Evolutionary conservation across 2,329 filamentous ascomycete species (phyloP).

Genomic region (Pleoardoris graminearum): DNA sequence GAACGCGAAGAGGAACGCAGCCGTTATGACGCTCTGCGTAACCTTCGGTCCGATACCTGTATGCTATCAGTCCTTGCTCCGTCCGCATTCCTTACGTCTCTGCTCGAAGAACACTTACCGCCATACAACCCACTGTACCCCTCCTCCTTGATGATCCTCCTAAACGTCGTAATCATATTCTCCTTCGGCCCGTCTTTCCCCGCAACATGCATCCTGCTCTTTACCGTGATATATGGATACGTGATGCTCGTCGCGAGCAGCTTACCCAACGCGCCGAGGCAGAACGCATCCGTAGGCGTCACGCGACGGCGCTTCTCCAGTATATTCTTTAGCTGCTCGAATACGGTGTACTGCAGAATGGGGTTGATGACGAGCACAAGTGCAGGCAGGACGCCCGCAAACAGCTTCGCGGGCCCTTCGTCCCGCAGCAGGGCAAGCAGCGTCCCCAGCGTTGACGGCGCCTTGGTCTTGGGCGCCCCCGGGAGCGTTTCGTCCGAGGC

Average conservation of each 20-base stretch:
- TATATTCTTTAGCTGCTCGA: constrained; percentile 94
- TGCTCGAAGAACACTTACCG: constrained; percentile 59
- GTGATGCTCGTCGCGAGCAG: constrained; percentile 91
- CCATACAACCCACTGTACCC: constrained; percentile 93
- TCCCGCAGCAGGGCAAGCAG: constrained; percentile 77
- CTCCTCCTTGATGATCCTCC: constrained; percentile 80
- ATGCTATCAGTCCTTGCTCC: constrained; percentile 11
- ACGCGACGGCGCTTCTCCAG: constrained; percentile 77
- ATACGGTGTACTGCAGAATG: constrained; percentile 97
- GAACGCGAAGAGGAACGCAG: constrained; percentile 95
- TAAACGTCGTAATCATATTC: constrained; percentile 76
- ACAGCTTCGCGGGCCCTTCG: constrained; percentile 83
- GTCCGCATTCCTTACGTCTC: too few relatives aligned
- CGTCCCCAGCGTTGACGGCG: constrained; percentile 77
- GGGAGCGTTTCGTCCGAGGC: constrained; percentile 45
- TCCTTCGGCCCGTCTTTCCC: constrained; percentile 75
- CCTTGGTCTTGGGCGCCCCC: constrained; percentile 53
- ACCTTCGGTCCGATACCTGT: constrained; percentile 93
- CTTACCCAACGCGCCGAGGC: constrained; percentile 91
- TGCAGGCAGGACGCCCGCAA: constrained; percentile 89
- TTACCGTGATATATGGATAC: constrained; percentile 98
- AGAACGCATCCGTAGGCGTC: constrained; percentile 84
- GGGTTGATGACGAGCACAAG: constrained; percentile 96
- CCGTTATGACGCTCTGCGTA: constrained; percentile 93
- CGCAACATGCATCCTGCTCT: constrained; percentile 96